phyloP scores from a whole-genome alignment of 2,329 filamentous ascomycete species.

The Claviceps spartinae region DNA sequence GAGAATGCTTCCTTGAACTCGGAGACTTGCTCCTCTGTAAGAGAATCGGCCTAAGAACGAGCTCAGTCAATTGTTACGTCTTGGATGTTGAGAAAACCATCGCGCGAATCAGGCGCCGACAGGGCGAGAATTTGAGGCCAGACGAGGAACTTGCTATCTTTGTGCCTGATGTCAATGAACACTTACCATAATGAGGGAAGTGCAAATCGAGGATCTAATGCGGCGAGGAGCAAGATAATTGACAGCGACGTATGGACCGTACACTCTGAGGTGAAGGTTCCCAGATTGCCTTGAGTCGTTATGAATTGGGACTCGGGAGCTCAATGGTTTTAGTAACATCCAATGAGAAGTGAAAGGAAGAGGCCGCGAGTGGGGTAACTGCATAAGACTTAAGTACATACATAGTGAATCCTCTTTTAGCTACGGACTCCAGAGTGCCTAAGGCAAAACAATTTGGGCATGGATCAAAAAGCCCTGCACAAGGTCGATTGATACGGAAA shows the following conservation, averaged over 20 bases:
- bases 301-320: no score
- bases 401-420: no score
- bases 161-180: neutral
- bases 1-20: constrained; percentile 99
- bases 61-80: constrained; percentile 11
- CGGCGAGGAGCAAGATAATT: neutral
- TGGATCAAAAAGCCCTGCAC: no score
- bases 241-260: neutral
- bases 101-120: neutral
- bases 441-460: no score
- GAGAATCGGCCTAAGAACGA: constrained; percentile 68
- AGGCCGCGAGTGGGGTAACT: no score
- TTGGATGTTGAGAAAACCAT: neutral
- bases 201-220: neutral
- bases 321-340: no score
- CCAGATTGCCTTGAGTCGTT: neutral
- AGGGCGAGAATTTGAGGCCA: constrained; percentile 4
- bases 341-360: no score
- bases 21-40: constrained; percentile 99
- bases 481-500: no score
- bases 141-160: neutral
- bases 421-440: no score
- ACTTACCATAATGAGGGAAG: constrained; percentile 5
- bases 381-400: neutral
- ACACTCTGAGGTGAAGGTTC: neutral